phyloP scores from a whole-genome alignment of 2,329 filamentous ascomycete species.

The Waltergamsia citrina region DNA sequence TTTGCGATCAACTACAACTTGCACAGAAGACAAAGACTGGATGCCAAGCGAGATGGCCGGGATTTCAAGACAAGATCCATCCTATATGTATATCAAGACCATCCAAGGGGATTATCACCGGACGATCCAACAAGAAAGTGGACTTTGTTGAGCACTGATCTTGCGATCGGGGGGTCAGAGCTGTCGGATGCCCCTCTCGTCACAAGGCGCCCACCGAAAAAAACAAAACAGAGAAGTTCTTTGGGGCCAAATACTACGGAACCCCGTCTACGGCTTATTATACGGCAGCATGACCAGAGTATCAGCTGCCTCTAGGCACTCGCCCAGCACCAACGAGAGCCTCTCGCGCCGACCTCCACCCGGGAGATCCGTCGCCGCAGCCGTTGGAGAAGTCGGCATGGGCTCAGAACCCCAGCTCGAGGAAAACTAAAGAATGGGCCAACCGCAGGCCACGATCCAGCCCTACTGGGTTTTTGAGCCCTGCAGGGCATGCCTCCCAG shows the following conservation, averaged over 20 bases:
- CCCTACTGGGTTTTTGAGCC: conserved; percentile 1
- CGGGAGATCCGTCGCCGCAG: neutral
- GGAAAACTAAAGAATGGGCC: neutral
- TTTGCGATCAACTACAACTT: no score
- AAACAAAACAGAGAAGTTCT: no score
- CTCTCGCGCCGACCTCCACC: conserved; percentile 1
- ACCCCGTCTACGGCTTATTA: conserved; percentile 1
- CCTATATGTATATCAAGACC: conserved; percentile 19
- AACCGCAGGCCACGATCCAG: conserved; percentile 2
- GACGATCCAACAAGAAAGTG: conserved; percentile 1
- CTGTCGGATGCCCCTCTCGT: no score
- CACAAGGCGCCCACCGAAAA: no score
- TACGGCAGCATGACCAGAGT: conserved; percentile 3
- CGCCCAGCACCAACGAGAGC: conserved; percentile 5
- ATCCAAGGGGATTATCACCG: conserved; percentile 12
- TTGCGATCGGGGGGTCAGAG: no score
- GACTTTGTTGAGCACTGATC: neutral
- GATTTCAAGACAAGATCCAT: no score
- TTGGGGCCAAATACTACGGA: neutral
- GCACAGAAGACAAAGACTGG: conserved; percentile 6
- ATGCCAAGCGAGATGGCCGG: no score
- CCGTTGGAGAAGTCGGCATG: neutral
- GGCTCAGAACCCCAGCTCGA: neutral
- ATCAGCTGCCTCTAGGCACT: conserved; percentile 3
- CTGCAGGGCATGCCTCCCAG: neutral